Base-by-base conservation (phyloP, 352 stramenopile species). In the Globisporangium viniferum region DNA sequence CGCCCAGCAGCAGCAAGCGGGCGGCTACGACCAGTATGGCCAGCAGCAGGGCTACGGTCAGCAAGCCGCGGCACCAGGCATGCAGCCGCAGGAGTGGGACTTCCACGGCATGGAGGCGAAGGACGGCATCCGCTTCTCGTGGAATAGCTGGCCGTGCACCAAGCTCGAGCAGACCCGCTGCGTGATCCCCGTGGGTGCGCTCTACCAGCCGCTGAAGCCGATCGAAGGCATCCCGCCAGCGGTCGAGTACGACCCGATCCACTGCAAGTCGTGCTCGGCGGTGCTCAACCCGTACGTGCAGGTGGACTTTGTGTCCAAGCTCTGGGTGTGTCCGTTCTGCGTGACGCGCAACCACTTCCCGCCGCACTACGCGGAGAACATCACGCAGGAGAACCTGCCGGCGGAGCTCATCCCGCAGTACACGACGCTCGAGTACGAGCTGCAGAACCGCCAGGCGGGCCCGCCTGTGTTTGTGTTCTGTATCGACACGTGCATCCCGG, bases 261-360 rank as follows among this genome's bases (percentile, higher is more conserved):
- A 98, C 61, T 99, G 98, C 82, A 98, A 98, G 72, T 91, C 94
- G 49, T 99, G 98, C 67, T 81, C 92, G 41, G 97, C 97, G 2
- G 93, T 99, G 59, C 82, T 99, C 14, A 99, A 99, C 79, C 97
- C 98, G 14, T 99, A 98, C 81, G 99, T 96, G 75, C 97, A 99
- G 72, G 91, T 99, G 33, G 98, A 99, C 79, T 99, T 98, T 74
- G 86, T 98, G 20, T 98, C 91, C 63, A 99, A 99, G 82, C 86
- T 99, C 53, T 99, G 98, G 98, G 97, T 97, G 3, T 99, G 98
- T 77, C 97, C 97, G 22, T 99, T 99, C 79, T 99, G 98, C 80
- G 88, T 99, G 67, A 97, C 88, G 59, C 88, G 98, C 69, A 99
- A 99, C 90, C 97, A 99, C 68, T 99, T 99, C 77, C 98, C 90